Evolutionary conservation across 192 early-diverging fungal species (phyloP).

Genomic region (Rhizoclosmatium globosum): DNA sequence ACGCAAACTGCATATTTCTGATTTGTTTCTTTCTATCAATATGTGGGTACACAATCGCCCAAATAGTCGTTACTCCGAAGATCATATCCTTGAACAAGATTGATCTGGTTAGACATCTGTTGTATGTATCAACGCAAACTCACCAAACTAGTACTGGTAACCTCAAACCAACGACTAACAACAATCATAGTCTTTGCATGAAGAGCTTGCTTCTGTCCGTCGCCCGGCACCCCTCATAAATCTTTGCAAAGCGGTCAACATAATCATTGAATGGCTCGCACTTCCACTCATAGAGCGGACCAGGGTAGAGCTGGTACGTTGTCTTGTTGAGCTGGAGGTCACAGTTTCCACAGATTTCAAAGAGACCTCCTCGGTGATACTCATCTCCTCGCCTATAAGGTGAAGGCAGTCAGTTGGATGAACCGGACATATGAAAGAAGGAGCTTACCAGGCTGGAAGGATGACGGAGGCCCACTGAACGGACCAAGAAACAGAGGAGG

Average conservation of each 20-base stretch:
- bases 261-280: neutral
- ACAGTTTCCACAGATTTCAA: constrained; percentile 26
- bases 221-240: too few species aligned
- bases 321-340: neutral
- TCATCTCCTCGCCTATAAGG: constrained; percentile 22
- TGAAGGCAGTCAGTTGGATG: neutral
- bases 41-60: neutral
- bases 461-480: too few species aligned
- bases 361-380: constrained; percentile 27
- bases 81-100: neutral
- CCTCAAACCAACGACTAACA: neutral
- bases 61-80: neutral
- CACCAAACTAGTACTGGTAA: too few species aligned
- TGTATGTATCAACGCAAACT: too few species aligned
- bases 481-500: too few species aligned
- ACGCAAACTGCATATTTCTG: too few species aligned
- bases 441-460: too few species aligned
- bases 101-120: too few species aligned
- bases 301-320: neutral
- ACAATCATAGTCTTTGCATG: neutral
- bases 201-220: neutral
- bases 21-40: too few species aligned
- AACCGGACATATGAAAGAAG: too few species aligned
- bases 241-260: neutral
- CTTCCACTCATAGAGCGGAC: neutral